A percentile compares a stretch with the other conserved stretches of the same genome.
Evolutionary conservation across 2,329 filamentous ascomycete species (phyloP).

Genomic region (Cladosporium colombiae): DNA sequence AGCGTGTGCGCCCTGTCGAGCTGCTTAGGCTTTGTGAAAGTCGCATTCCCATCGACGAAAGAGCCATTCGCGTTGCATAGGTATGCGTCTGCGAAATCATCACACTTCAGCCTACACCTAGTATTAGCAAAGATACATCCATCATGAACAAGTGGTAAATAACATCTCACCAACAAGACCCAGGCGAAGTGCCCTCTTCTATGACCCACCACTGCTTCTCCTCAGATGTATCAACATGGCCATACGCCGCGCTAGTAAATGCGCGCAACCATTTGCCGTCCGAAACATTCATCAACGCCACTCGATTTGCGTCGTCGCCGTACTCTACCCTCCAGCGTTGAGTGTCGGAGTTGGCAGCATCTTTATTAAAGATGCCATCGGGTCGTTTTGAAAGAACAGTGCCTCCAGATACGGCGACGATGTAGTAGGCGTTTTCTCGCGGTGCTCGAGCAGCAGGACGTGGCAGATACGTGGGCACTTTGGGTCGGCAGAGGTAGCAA

Average conservation of each 20-base stretch:
- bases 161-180: slow-evolving; percentile 5
- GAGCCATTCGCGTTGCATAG: not conserved
- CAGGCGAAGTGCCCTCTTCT: not conserved
- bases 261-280: slow-evolving; percentile 10
- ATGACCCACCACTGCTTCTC: slow-evolving; percentile 17
- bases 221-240: not conserved
- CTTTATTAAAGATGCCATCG: not conserved
- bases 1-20: not conserved
- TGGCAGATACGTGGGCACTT: slow-evolving; percentile 7
- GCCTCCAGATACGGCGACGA: slow-evolving; percentile 6
- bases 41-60: not conserved
- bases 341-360: not conserved
- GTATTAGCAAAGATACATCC: not conserved
- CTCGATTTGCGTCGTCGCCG: not conserved
- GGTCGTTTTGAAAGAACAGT: slow-evolving; percentile 1
- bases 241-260: not conserved
- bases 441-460: slow-evolving; percentile 1
- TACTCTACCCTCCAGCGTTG: slow-evolving; percentile 16
- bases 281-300: not conserved
- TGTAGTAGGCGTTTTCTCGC: slow-evolving; percentile 1
- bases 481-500: slow-evolving; percentile 5
- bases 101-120: not conserved
- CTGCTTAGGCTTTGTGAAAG: not conserved
- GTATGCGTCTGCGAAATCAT: slow-evolving; percentile 9
- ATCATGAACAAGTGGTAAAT: not conserved